Percentiles rank a stretch among this genome's conserved stretches.
phyloP scores from a whole-genome alignment of 352 stramenopile genomes.

The Pseudoperonospora humuli region DNA sequence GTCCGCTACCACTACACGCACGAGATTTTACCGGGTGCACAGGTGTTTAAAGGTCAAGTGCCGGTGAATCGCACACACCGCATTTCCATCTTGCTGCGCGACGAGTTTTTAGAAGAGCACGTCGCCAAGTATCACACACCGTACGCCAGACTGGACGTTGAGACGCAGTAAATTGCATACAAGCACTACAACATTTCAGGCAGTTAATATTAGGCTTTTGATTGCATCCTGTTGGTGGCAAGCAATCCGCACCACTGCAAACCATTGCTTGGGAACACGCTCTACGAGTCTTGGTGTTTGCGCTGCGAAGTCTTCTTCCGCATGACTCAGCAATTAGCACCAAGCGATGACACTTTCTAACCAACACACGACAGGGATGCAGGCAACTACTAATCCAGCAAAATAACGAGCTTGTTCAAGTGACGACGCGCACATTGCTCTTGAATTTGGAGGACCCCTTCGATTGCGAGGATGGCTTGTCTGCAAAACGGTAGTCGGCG shows the following conservation, averaged over 20 bases:
- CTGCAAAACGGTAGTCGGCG: conserved; percentile 64
- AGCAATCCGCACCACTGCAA: conserved; percentile 6
- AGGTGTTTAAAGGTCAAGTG: conserved; percentile 47
- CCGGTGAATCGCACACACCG: conserved; percentile 61
- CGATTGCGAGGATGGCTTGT: conserved; percentile 42
- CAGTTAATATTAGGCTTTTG: conserved; percentile 28
- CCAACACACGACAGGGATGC: conserved; percentile 10
- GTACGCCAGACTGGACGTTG: conserved; percentile 13
- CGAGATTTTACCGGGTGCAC: conserved; percentile 64
- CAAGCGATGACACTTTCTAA: conserved; percentile 13
- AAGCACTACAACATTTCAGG: conserved; percentile 8
- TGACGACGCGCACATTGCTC: conserved; percentile 56
- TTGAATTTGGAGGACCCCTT: conserved; percentile 51
- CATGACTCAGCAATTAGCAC: conserved; percentile 2
- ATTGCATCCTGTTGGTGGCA: conserved; percentile 12
- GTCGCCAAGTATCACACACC: conserved; percentile 31
- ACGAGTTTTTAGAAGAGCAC: conserved; percentile 46
- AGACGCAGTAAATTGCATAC: conserved; percentile 17
- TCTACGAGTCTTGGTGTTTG: background rate
- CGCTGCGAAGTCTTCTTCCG: conserved; percentile 4
- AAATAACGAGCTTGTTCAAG: conserved; percentile 10
- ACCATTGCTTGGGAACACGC: background rate
- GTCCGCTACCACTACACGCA: conserved; percentile 84
- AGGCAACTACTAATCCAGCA: conserved; percentile 4
- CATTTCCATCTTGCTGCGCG: conserved; percentile 81